Percentiles rank a stretch among this genome's conserved stretches.
Evolutionary conservation across 2,329 filamentous ascomycete species (phyloP).

Genomic region (Gaeumannomyces sp.): DNA sequence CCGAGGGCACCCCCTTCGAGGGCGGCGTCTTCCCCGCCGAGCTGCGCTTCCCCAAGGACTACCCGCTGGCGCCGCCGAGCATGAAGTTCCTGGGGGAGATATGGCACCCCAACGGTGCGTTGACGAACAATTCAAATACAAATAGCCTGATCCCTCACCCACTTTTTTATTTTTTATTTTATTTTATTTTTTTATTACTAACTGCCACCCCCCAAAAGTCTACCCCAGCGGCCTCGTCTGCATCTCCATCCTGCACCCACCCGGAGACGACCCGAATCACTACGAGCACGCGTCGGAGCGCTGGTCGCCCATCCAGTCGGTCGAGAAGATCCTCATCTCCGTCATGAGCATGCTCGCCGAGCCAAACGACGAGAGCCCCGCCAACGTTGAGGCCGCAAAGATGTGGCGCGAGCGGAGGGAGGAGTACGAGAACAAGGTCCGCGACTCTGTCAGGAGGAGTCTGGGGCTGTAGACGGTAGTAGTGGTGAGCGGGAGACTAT

Average conservation of each 20-base stretch:
- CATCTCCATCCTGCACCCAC: constrained; percentile 96
- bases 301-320: constrained; percentile 94
- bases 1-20: constrained; percentile 92
- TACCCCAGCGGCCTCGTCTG: constrained; percentile 90
- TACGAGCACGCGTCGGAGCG: constrained; percentile 95
- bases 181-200: constrained; percentile 1
- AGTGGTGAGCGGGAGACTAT: too few relatives aligned
- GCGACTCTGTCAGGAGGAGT: constrained; percentile 72
- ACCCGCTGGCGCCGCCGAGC: constrained; percentile 89
- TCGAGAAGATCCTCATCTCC: constrained; percentile 93
- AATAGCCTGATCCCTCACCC: too few relatives aligned
- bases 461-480: constrained; percentile 54
- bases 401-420: constrained; percentile 83
- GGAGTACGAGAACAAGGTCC: constrained; percentile 83
- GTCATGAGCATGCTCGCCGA: constrained; percentile 99
- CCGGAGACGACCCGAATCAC: constrained; percentile 95
- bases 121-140: too few relatives aligned
- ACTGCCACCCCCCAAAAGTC: constrained; percentile 44
- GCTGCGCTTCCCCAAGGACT: constrained; percentile 91
- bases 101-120: constrained; percentile 89
- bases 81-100: constrained; percentile 95
- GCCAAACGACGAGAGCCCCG: constrained; percentile 93
- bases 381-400: constrained; percentile 92
- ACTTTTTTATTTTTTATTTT: constrained; percentile 8
- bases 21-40: constrained; percentile 93